Evolutionary conservation across 495 filamentous ascomycete species (phyloP), one percentile per base, ranked within the genome.

Genomic region (Ascobolus immersus): DNA sequence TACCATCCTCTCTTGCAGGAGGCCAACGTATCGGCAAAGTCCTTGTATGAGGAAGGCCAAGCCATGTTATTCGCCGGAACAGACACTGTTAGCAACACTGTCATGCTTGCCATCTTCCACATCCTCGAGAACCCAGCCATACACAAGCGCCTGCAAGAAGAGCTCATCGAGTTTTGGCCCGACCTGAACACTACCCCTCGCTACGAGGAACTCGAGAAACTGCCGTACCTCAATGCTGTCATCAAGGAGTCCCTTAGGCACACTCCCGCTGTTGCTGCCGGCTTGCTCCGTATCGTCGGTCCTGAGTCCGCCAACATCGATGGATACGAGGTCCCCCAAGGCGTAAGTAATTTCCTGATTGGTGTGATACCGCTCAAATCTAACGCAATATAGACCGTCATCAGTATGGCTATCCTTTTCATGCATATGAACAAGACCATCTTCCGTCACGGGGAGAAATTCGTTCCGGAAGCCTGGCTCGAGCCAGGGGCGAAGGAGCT

Each of bases 21-120:
- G 7, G n/a, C 7, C 34, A 2, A 11, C 37, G 2, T 29, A 28
- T 2, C 17, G 8, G 14, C 34, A 7, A 36, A 37, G 21, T 38
- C 36, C 21, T 36, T 59, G 10, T 44, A 39, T 22, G 52, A 56
- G 8, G 56, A 60, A 43, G 45, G 51, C 2, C 40, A 45, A 32
- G 38, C 48, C 1, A 34, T 59, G 27, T 32, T 61, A 13, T 55
- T 56, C 38, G 58, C 51, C 2, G 59, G 59, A 4, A 45, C 48
- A 4, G 47, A 58, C 33, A 59, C 59, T 8, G 49, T 53, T 8
- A 52, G 38, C 4, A 44, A 46, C 17, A 44, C 58, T 3, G 39
- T 60, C 14, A 44, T 47, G 4, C 30, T 47, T 2, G 53, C 48
- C 1, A 35, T 41, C 5, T 59, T 43, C 35, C 37, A 58, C 28